Evolutionary conservation across 164 flowering plant genomes (phyloP), one percentile per base, ranked within the genome.

Genomic region (Saururus chinensis): DNA sequence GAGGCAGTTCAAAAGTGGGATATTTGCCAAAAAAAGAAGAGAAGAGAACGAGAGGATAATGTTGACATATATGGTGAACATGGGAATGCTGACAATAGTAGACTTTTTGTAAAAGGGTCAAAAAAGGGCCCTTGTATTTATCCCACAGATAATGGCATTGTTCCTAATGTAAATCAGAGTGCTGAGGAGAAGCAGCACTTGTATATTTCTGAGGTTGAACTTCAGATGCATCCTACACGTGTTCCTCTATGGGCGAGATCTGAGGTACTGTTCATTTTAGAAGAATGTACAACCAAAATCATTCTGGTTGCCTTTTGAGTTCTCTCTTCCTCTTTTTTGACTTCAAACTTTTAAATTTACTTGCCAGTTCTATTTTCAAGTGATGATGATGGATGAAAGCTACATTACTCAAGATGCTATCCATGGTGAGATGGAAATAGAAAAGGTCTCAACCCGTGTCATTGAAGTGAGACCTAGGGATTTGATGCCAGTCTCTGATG

Each of bases 1-100:
- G 89, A 84, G 69, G 79, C 96, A 53, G 70, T 80, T 42, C 85
- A 81, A 75, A 89, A 86, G 64, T 89, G 96, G 96, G 81, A 80
- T 74, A 73, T 89, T 41, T 80, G 80, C 71, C 88, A 81, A 62
- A 89, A 81, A 64, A 80, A 77, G 61, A 68, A 68, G 51, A 67
- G 79, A 54, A 79, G 82, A 66, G 88, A 79, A 9, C 78, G 73
- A 56, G 89, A 76, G 65, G 85, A 89, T 68, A 78, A 79, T 69
- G 22, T 61, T 59, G 92, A 86, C 63, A 77, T 84, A 58, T 83
- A 84, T 82, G 88, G 88, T 56, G 92, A 81, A 53, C 76, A 77
- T 73, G 87, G 78, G 60, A 64, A 37, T 69, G 66, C 64, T 9
- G 84, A 82, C 37, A 69, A 72, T 65, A 42, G 61, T 53, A 84